Conservation (phyloP, 495 filamentous ascomycete species). For the Podospora didyma region DNA sequence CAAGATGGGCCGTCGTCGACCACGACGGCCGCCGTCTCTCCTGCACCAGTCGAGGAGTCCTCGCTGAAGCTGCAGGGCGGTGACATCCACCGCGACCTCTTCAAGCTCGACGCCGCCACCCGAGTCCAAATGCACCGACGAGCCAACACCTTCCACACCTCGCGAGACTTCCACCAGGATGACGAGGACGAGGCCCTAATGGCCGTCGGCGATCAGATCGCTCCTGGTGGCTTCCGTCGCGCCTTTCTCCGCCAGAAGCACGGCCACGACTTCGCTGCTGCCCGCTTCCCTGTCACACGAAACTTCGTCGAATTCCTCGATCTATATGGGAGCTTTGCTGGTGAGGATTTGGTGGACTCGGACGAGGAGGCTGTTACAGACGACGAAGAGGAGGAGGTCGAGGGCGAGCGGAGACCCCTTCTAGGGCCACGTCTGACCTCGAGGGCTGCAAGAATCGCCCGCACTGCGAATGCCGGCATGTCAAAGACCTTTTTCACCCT, state of each 20-base stretch:
- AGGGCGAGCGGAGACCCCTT: slow-evolving; percentile 48
- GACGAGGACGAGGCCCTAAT: slow-evolving; percentile 22
- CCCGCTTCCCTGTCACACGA: slow-evolving; percentile 48
- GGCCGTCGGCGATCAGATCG: slow-evolving; percentile 48
- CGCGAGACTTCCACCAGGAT: slow-evolving; percentile 25
- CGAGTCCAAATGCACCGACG: slow-evolving; percentile 46
- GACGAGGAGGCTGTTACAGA: slow-evolving; percentile 53
- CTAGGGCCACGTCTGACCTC: slow-evolving; percentile 45
- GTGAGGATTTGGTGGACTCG: slow-evolving; percentile 64
- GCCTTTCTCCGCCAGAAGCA: slow-evolving; percentile 53
- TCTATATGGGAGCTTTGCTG: slow-evolving; percentile 67
- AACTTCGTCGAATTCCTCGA: slow-evolving; percentile 68
- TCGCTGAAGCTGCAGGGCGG: slow-evolving; percentile 62
- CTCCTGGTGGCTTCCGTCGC: slow-evolving; percentile 59
- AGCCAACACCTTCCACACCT: slow-evolving; percentile 55
- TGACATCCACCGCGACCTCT: slow-evolving; percentile 67
- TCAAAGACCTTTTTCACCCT: slow-evolving; percentile 64
- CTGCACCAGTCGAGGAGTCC: slow-evolving; percentile 39
- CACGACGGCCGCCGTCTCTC: slow-evolving; percentile 21
- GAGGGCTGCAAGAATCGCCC: slow-evolving; percentile 13
- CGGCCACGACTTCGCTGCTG: slow-evolving; percentile 36
- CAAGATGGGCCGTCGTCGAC: neutral
- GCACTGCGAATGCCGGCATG: slow-evolving; percentile 53
- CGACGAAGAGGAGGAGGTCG: slow-evolving; percentile 43
- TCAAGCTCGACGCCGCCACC: slow-evolving; percentile 54